Base-by-base conservation (phyloP, 192 early-diverging fungal species). In the Rhizophagus sp. region DNA sequence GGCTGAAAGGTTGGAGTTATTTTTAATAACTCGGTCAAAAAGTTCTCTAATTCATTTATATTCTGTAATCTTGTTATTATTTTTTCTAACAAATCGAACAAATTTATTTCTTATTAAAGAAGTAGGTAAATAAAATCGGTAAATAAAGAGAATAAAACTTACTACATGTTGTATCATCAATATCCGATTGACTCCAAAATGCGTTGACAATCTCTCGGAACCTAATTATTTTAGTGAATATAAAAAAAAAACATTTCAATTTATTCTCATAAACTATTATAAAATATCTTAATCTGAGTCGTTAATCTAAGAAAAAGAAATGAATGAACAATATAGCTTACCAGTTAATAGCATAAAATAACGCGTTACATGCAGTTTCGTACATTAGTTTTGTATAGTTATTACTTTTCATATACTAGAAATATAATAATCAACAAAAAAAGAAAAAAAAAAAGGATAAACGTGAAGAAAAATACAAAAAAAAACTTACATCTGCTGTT, bases 121-220 rank as follows among this genome's bases (percentile, higher is more conserved):
- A 22, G 2, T 22, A 22, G 19, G 19, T 57, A 19, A 57, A 22
- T 22, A 7, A 19, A 57, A 41, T 41, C 39, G 52, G 17, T 4
- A 1, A 57, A 57, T 22, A 22, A 57, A 7, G 9, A 69, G 34
- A 13, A 4, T 69, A 17, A 33, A 68, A 69, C 67, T 69, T 39
- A 69, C 67, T 39, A 69, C 67, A 12, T 10, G 6, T 36, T 7
- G 27, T 27, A 69, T 69, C 27, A 69, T 36, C 36, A 33, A 57
- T 22, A 19, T 57, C 52, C 17, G 19, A n/a, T 19, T 50, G 52
- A 25, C 74, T 34, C 36, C 69, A 62, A 79, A 93, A 95, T 9
- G 92, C 89, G 62, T 92, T 95, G 33, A 92, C 81, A 9, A 90
- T 74, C 76, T 95, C 93, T 27, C 92, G 90, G 64, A 91, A 78